Evolutionary conservation across 352 stramenopile species (phyloP), one percentile per base, ranked within the genome.

Genomic region (Thalassiosira livingstoniorum): DNA sequence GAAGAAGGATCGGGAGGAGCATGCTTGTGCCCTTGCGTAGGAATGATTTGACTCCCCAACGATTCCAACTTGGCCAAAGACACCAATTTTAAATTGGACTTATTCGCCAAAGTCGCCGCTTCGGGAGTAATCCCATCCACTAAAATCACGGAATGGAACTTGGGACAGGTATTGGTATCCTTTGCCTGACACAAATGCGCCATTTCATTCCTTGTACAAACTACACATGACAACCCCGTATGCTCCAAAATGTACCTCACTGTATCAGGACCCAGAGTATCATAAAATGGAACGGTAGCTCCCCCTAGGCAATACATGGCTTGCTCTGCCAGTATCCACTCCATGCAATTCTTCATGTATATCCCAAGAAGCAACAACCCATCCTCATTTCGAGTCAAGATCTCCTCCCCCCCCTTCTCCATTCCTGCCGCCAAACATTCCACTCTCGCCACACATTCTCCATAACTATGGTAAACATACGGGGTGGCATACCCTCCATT

Each of bases 271-370:
- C 94, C 95, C 3, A 97, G 85, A 13, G 94, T 97, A 73, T 97
- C 94, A 85, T 97, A 98, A 43, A 97, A 89, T 10, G 95, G 94
- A 42, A 96, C 95, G 1, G 94, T 96, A 0, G 91, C 78, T 35
- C 94, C 90, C 42, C 86, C 86, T 57, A 96, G 71, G 55, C 85
- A 86, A 74, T 97, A 97, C 21, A 90, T 87, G 1, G 92, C 95
- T 77, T 98, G 96, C 75, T 99, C 97, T 0, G 89, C 92, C 35
- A 99, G 83, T 13, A 98, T 87, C 96, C 97, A 99, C 76, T 99
- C 97, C 47, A 97, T 93, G 15, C 92, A 97, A 83, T 99, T 99
- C 82, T 96, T 98, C 90, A 98, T 97, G 88, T 98, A 99, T 61
- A 99, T 93, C 32, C 91, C 96, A 21, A 99, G 62, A 75, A 97